Percentiles rank a stretch among this genome's conserved stretches.
Conservation (phyloP, 2,329 filamentous ascomycete genomes). For the Trichothecium roseum region DNA sequence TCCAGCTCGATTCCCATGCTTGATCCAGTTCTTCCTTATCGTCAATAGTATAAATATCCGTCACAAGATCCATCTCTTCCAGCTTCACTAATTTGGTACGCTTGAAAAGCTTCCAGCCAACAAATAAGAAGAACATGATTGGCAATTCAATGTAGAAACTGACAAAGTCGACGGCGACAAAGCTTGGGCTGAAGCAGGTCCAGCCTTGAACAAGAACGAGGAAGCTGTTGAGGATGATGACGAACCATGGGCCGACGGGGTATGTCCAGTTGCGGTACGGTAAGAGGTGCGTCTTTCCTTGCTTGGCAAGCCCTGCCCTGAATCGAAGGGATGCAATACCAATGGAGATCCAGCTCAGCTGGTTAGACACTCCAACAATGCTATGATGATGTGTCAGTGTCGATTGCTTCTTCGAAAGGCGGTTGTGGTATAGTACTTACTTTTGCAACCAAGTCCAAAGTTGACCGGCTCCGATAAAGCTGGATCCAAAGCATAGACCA, state of each 20-base stretch:
- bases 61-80: constrained; percentile 53
- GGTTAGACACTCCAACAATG: constrained; percentile 57
- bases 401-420: constrained; percentile 8
- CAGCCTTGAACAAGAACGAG: constrained; percentile 55
- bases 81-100: constrained; percentile 46
- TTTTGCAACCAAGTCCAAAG: constrained; percentile 60
- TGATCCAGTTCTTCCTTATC: too few species aligned
- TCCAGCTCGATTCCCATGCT: neutral
- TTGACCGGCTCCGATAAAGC: constrained; percentile 54
- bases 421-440: constrained; percentile 20
- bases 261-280: constrained; percentile 61
- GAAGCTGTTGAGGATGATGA: constrained; percentile 46
- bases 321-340: constrained; percentile 56
- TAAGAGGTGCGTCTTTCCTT: constrained; percentile 51
- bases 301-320: constrained; percentile 42
- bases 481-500: constrained; percentile 53
- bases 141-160: constrained; percentile 54
- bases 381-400: too few species aligned
- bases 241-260: too few species aligned
- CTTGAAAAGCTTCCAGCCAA: constrained; percentile 63
- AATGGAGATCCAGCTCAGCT: constrained; percentile 56
- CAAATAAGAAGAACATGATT: constrained; percentile 51
- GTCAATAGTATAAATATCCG: too few species aligned
- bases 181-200: constrained; percentile 49
- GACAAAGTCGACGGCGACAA: constrained; percentile 49